Evolutionary conservation across 2,329 filamentous ascomycete genomes (phyloP).

Genomic region (Coleophoma cylindrospora): DNA sequence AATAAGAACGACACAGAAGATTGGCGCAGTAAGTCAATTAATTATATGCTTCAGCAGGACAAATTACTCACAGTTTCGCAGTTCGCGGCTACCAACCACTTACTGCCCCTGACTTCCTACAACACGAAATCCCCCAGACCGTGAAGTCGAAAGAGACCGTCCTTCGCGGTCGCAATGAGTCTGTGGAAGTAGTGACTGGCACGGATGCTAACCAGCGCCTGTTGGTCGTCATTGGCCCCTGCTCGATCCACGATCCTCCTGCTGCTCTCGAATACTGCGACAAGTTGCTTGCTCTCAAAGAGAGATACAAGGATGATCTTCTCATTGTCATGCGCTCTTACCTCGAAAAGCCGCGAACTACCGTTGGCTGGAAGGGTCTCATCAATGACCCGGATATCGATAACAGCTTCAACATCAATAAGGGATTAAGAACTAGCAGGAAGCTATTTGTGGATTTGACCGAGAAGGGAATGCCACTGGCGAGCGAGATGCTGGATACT

Average conservation of each 20-base stretch:
- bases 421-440: constrained; percentile 80
- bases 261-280: constrained; percentile 92
- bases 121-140: constrained; percentile 75
- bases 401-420: constrained; percentile 98
- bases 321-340: constrained; percentile 97
- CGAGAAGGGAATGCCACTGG: constrained; percentile 88
- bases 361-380: constrained; percentile 96
- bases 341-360: constrained; percentile 96
- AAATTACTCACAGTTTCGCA: constrained; percentile 30
- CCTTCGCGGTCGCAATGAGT: constrained; percentile 56
- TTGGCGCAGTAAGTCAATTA: constrained; percentile 65
- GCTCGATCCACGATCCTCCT: constrained; percentile 92
- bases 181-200: constrained; percentile 64
- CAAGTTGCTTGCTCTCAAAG: constrained; percentile 71
- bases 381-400: constrained; percentile 99
- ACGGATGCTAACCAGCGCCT: constrained; percentile 52
- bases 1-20: constrained; percentile 72
- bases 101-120: constrained; percentile 88
- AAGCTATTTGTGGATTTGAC: constrained; percentile 94
- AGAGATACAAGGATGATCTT: constrained; percentile 85
- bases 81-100: constrained; percentile 90
- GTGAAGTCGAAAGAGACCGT: constrained; percentile 44
- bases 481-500: constrained; percentile 96
- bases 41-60: not conserved
- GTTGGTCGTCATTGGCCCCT: constrained; percentile 85